Percentiles rank a stretch among this genome's conserved stretches.
Conservation (phyloP, 805 yeast species). For the Debaryomyces tyrocola region DNA sequence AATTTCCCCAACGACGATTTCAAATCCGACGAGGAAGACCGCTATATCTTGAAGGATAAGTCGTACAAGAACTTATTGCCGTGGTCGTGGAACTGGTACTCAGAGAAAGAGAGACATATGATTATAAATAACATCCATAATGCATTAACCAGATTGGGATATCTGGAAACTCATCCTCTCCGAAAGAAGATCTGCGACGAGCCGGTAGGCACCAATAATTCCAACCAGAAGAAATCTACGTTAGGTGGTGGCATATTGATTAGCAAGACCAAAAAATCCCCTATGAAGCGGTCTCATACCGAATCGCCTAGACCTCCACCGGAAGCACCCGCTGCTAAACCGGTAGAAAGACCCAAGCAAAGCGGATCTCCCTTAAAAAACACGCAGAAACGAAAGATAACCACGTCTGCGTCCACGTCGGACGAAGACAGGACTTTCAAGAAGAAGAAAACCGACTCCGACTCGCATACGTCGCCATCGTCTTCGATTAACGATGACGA, state of each 20-base stretch:
- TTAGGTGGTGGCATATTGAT: slow-evolving; percentile 23
- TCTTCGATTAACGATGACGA: slow-evolving; percentile 29
- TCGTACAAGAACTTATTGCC: slow-evolving; percentile 41
- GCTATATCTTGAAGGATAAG: slow-evolving; percentile 38
- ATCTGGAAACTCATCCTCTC: slow-evolving; percentile 43
- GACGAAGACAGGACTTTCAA: slow-evolving; percentile 12
- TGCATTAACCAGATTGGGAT: slow-evolving; percentile 43
- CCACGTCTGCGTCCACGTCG: slow-evolving; percentile 11
- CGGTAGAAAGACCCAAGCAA: neutral
- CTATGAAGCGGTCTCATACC: slow-evolving; percentile 15
- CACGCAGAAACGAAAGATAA: slow-evolving; percentile 4
- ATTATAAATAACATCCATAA: slow-evolving; percentile 33
- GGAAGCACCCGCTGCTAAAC: neutral
- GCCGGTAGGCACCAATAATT: slow-evolving; percentile 1
- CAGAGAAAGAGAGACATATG: slow-evolving; percentile 29
- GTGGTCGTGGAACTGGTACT: slow-evolving; percentile 34
- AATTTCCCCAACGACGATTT: slow-evolving; percentile 18
- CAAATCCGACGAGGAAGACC: slow-evolving; percentile 8
- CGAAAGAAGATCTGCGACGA: slow-evolving; percentile 29
- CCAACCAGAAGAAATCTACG: slow-evolving; percentile 5
- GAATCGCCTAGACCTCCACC: slow-evolving; percentile 12
- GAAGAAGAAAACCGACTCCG: slow-evolving; percentile 6
- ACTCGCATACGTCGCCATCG: slow-evolving; percentile 36
- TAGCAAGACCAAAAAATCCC: slow-evolving; percentile 10
- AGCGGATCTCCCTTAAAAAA: slow-evolving; percentile 5